Conservation (phyloP, 305 asterid species). For the Withania somnifera region DNA sequence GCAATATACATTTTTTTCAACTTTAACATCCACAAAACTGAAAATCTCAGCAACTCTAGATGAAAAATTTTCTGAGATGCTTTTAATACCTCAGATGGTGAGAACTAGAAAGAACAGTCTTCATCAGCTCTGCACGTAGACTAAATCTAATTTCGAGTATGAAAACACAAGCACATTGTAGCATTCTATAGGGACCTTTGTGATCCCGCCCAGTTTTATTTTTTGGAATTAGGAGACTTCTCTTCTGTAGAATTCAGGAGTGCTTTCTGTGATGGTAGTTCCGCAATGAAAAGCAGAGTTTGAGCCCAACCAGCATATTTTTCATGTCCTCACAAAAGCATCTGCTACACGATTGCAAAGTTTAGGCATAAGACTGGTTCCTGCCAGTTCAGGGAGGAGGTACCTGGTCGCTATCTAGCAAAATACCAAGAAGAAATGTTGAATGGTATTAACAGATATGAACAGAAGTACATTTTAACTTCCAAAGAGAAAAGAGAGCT, state of each 20-base stretch:
- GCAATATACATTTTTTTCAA: not conserved
- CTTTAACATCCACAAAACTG: not conserved
- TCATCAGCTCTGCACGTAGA: not conserved
- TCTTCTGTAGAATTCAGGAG: constrained; percentile 19
- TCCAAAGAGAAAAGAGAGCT: not conserved
- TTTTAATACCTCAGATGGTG: not conserved
- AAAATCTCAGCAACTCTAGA: not conserved
- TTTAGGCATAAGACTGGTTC: constrained; percentile 57
- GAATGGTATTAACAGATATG: not conserved
- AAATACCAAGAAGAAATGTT: constrained; percentile 6
- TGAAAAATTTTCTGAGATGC: not conserved
- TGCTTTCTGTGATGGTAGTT: constrained; percentile 83
- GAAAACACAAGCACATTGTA: not conserved
- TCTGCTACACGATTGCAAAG: constrained; percentile 49
- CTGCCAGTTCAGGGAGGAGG: constrained; percentile 85
- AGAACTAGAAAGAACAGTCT: not conserved
- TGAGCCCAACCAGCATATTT: constrained; percentile 99
- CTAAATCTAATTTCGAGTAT: not conserved
- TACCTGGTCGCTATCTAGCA: constrained; percentile 74
- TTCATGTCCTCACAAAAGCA: constrained; percentile 76
- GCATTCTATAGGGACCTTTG: constrained; percentile 14
- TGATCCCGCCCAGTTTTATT: not conserved
- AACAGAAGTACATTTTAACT: not conserved
- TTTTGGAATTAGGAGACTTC: constrained; percentile 21
- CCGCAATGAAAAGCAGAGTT: constrained; percentile 85